A percentile compares a stretch with the other conserved stretches of the same genome.
These are phyloP conservation scores for Arachis monticola DNA, from an alignment of 331 rosid species.

Conservation along the genomic window DNA sequence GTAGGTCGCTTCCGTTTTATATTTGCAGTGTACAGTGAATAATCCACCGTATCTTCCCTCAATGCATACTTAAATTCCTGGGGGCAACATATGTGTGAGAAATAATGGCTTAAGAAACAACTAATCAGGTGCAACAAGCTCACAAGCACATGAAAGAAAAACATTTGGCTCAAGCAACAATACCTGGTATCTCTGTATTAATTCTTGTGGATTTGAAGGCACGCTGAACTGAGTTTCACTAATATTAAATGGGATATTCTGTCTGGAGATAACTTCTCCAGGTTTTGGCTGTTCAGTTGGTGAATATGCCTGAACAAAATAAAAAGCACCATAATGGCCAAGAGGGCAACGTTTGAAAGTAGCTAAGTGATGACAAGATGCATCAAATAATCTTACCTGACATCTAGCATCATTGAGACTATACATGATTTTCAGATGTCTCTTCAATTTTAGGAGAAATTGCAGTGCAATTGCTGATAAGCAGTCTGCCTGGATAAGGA, in stretches of 20 bases:
- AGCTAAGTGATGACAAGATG: conserved; percentile 11
- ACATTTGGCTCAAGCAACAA: conserved; percentile 12
- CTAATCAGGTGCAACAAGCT: conserved; percentile 13
- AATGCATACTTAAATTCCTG: conserved; percentile 93
- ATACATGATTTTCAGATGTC: conserved; percentile 86
- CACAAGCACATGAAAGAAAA: background rate
- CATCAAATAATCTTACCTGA: conserved; percentile 61
- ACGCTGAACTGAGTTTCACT: conserved; percentile 67
- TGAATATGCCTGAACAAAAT: conserved; percentile 72
- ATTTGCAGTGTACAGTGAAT: conserved; percentile 79
- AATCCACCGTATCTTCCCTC: conserved; percentile 85
- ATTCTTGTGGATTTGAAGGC: conserved; percentile 77
- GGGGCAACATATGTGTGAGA: conserved; percentile 38
- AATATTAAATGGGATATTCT: conserved; percentile 65
- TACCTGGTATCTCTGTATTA: conserved; percentile 88
- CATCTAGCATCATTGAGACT: conserved; percentile 86
- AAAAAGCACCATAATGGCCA: background rate
- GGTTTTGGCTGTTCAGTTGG: conserved; percentile 84
- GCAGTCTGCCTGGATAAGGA: conserved; percentile 73
- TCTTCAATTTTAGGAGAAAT: conserved; percentile 92
- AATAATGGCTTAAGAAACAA: conserved; percentile 30
- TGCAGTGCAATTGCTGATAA: conserved; percentile 83
- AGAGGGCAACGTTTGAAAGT: conserved; percentile 5
- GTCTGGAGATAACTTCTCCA: conserved; percentile 84
- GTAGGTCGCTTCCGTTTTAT: conserved; percentile 86